Evolutionary conservation across 1,284 basidiomycete genomes (phyloP).

Genomic region (Melampsora larici-populina): DNA sequence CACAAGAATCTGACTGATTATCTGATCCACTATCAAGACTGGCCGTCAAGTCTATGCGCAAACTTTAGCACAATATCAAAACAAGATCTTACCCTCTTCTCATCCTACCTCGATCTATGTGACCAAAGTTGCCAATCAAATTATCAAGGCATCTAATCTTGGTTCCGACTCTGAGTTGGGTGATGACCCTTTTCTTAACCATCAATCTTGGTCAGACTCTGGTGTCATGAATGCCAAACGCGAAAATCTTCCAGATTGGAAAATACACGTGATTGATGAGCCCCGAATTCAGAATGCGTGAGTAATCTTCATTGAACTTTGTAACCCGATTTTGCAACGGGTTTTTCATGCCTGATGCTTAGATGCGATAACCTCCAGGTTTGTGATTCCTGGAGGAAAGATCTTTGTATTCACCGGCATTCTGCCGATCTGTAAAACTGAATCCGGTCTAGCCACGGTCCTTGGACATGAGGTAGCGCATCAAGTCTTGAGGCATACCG

Average conservation of each 20-base stretch:
- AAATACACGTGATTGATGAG: conserved; percentile 42
- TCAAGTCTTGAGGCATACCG: conserved; percentile 51
- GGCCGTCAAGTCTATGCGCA: conserved; percentile 50
- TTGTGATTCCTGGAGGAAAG: conserved; percentile 50
- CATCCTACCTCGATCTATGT: conserved; percentile 47
- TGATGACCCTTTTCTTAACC: neutral
- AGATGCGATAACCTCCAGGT: conserved; percentile 44
- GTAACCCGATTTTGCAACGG: neutral
- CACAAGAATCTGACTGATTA: neutral
- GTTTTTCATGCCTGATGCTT: too few relatives aligned
- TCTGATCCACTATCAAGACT: conserved; percentile 39
- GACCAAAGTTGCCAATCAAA: conserved; percentile 47
- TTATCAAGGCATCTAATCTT: conserved; percentile 49
- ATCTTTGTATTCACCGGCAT: conserved; percentile 48
- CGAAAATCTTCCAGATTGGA: conserved; percentile 30
- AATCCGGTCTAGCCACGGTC: conserved; percentile 52
- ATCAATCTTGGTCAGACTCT: neutral
- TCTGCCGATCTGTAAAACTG: conserved; percentile 45
- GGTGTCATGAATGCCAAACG: conserved; percentile 10
- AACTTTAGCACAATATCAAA: conserved; percentile 48
- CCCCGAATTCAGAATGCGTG: conserved; percentile 39
- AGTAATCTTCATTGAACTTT: neutral
- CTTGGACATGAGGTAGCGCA: conserved; percentile 52
- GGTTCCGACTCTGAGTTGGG: neutral
- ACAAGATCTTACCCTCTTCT: conserved; percentile 47